Evolutionary conservation across 257 asterid species (phyloP).

Genomic region (Verbascum thapsus): DNA sequence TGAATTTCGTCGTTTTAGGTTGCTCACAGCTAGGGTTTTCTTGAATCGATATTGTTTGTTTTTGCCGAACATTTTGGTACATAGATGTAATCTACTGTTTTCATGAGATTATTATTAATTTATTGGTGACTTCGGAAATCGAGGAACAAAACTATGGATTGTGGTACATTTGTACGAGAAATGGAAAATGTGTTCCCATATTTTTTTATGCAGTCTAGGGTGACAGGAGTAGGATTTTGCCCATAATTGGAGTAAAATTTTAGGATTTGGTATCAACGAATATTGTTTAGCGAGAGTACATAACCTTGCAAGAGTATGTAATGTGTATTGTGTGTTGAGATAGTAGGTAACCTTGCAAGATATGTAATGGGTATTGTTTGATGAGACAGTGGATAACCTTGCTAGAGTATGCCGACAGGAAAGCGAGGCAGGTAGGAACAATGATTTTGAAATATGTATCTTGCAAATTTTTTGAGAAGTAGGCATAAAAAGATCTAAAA

Average conservation of each 20-base stretch:
- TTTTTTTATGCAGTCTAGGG: conserved; percentile 10
- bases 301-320: conserved; percentile 5
- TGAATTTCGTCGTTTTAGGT: background rate
- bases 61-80: conserved; percentile 1
- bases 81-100: conserved; percentile 10
- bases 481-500: conserved; percentile 15
- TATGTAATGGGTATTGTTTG: conserved; percentile 13
- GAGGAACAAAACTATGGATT: background rate
- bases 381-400: conserved; percentile 11
- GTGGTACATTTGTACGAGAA: conserved; percentile 1
- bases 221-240: conserved; percentile 18
- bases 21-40: conserved; percentile 25
- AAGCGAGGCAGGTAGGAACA: background rate
- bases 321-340: conserved; percentile 17
- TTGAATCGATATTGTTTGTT: conserved; percentile 6
- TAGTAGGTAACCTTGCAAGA: background rate
- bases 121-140: conserved; percentile 11
- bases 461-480: conserved; percentile 1
- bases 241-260: conserved; percentile 6
- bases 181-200: conserved; percentile 9
- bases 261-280: conserved; percentile 20
- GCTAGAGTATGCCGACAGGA: conserved; percentile 18
- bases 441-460: background rate
- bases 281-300: conserved; percentile 14
- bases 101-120: background rate